These are phyloP conservation scores for Ascochyta viciae-villosae DNA, from an alignment of 2,329 filamentous ascomycete species.

Conservation along the genomic window DNA sequence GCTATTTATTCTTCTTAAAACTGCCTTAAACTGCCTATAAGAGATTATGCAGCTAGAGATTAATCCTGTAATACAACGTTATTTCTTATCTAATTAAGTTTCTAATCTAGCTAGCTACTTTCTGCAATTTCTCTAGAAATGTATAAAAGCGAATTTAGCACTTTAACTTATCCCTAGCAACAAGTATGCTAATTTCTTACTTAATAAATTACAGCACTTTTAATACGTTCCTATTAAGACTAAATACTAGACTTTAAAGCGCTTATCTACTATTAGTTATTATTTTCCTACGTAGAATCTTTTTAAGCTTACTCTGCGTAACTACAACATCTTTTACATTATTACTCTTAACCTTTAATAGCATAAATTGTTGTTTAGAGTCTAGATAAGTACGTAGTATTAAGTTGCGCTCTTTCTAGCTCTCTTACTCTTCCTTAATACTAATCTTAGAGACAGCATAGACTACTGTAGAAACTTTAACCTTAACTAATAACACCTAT, in stretches of 20 bases:
- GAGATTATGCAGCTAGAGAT: conserved; percentile 11
- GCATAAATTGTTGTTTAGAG: conserved; percentile 34
- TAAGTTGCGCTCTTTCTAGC: conserved; percentile 44
- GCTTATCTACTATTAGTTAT: conserved; percentile 27
- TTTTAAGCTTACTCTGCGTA: conserved; percentile 44
- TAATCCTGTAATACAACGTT: conserved; percentile 2
- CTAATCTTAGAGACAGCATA: conserved; percentile 41
- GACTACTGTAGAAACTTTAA: conserved; percentile 49
- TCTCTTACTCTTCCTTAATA: conserved; percentile 33
- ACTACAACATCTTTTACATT: conserved; percentile 35
- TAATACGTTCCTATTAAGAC: conserved; percentile 24
- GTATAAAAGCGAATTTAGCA: conserved; percentile 29
- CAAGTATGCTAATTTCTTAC: conserved; percentile 24
- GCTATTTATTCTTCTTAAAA: conserved; percentile 14
- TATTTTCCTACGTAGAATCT: conserved; percentile 44
- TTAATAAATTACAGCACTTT: conserved; percentile 29
- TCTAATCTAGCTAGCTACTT: conserved; percentile 17
- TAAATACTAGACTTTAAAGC: conserved; percentile 44
- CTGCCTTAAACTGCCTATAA: conserved; percentile 15
- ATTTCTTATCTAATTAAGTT: conserved; percentile 12
- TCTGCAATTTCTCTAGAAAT: conserved; percentile 25
- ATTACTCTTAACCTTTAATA: conserved; percentile 52
- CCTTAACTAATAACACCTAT: conserved; percentile 48
- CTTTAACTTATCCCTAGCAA: conserved; percentile 30
- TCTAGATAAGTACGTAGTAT: conserved; percentile 36